Evolutionary conservation across 495 filamentous ascomycete genomes (phyloP), one percentile per base, ranked within the genome.

Genomic region (Penicillium ucsense): DNA sequence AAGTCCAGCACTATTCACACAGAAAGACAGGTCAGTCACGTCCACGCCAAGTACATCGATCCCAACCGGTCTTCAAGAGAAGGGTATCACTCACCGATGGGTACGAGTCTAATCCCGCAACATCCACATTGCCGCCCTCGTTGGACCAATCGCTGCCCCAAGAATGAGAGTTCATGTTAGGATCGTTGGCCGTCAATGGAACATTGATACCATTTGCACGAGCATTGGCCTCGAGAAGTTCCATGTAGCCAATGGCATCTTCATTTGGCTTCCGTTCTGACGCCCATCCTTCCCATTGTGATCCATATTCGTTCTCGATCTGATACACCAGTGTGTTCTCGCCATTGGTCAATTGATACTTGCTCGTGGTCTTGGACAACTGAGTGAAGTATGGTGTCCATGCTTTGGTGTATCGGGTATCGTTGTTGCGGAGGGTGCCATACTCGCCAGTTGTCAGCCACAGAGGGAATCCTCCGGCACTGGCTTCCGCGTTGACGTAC

Each of bases 371-470:
- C 47, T 74, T 50, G 0, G 74, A 69, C 39, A 77, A 67, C 9
- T 70, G 61, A 1, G 66, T 63, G 47, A 73, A 69, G 39, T 80
- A 82, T 12, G 79, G 38, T 6, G 52, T 57, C 63, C 62, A 65
- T 0, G 80, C 80, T 8, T 70, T 62, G 0, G 77, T 75, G 54
- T 76, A 84, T 1, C 76, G 64, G 0, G 72, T 67, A 51, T 79
- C 79, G 51, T 82, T 77, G 37, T 78, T 73, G 28, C 81, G 66
- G 5, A 81, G 62, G 6, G 66, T 58, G 0, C 78, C 78, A 47
- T 83, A 81, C 0, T 70, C 78, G n/a, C 79, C 79, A 0, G 78
- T 81, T 0, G 80, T 81, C 4, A 77, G 52, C 79, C 80, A 84
- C 9, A 78, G 65, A 0, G 80, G 75, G 54, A 79, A 77, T 0